Percentiles rank a stretch among this genome's conserved stretches.
Evolutionary conservation across 306 rosid species (phyloP).

Genomic region (Prunus dulcis): DNA sequence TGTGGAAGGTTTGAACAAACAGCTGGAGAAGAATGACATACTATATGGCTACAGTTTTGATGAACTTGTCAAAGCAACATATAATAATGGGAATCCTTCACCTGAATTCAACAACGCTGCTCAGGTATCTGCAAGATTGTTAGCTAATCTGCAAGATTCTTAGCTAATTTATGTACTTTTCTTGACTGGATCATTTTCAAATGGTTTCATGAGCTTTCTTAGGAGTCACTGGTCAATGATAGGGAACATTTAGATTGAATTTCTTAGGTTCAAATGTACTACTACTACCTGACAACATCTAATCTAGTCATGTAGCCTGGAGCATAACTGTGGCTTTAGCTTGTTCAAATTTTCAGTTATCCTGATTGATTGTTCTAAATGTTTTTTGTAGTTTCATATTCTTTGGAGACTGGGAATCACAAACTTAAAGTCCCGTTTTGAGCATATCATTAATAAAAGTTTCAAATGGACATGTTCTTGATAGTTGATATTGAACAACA

Average conservation of each 20-base stretch:
- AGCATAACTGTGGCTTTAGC: not conserved
- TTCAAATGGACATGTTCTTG: not conserved
- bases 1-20: slow-evolving; percentile 71
- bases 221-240: not conserved
- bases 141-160: slow-evolving; percentile 22
- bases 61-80: slow-evolving; percentile 86
- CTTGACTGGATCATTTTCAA: slow-evolving; percentile 4
- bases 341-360: not conserved
- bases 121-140: slow-evolving; percentile 58
- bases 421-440: not conserved
- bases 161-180: slow-evolving; percentile 11
- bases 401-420: not conserved
- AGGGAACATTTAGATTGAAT: not conserved
- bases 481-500: not conserved
- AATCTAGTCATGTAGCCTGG: not conserved
- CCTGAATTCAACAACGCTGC: slow-evolving; percentile 92
- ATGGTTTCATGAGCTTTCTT: not conserved
- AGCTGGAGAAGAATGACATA: slow-evolving; percentile 69
- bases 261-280: not conserved
- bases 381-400: not conserved
- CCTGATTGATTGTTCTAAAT: not conserved
- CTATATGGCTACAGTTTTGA: slow-evolving; percentile 81
- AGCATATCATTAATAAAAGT: not conserved
- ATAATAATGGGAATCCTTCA: slow-evolving; percentile 85
- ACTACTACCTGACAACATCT: not conserved